phyloP scores from a whole-genome alignment of 2,329 filamentous ascomycete genomes.

The Fusarium chuoi region DNA sequence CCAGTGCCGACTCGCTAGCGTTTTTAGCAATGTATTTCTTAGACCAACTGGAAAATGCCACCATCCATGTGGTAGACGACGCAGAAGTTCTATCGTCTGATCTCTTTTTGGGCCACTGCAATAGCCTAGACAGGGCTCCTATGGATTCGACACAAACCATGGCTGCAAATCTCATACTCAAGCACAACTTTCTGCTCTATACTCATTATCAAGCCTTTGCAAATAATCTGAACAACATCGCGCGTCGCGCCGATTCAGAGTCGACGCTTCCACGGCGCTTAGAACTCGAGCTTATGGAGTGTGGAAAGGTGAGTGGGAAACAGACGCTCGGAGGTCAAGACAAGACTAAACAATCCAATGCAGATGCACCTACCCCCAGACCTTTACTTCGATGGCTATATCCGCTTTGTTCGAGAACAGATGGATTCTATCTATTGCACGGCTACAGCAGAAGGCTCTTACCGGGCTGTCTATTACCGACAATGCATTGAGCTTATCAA shows the following conservation, averaged over 20 bases:
- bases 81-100: constrained; percentile 53
- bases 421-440: constrained; percentile 57
- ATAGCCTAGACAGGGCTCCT: constrained; percentile 37
- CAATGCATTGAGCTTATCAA: constrained; percentile 55
- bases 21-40: constrained; percentile 59
- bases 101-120: constrained; percentile 55
- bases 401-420: constrained; percentile 53
- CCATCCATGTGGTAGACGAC: constrained; percentile 46
- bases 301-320: constrained; percentile 57
- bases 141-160: constrained; percentile 49
- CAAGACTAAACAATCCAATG: constrained; percentile 23
- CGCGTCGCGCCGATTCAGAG: constrained; percentile 50
- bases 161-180: constrained; percentile 51
- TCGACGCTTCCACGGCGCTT: constrained; percentile 55
- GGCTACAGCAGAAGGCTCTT: constrained; percentile 26
- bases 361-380: constrained; percentile 52
- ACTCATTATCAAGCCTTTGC: constrained; percentile 46
- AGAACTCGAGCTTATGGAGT: constrained; percentile 62
- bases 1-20: constrained; percentile 52
- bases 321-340: background rate
- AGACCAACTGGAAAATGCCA: constrained; percentile 61
- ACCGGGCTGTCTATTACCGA: constrained; percentile 55
- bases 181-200: constrained; percentile 51
- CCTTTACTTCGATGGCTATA: constrained; percentile 55
- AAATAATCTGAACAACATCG: constrained; percentile 49